phyloP scores from a whole-genome alignment of 2,329 filamentous ascomycete species.

The Colletotrichum agaves region DNA sequence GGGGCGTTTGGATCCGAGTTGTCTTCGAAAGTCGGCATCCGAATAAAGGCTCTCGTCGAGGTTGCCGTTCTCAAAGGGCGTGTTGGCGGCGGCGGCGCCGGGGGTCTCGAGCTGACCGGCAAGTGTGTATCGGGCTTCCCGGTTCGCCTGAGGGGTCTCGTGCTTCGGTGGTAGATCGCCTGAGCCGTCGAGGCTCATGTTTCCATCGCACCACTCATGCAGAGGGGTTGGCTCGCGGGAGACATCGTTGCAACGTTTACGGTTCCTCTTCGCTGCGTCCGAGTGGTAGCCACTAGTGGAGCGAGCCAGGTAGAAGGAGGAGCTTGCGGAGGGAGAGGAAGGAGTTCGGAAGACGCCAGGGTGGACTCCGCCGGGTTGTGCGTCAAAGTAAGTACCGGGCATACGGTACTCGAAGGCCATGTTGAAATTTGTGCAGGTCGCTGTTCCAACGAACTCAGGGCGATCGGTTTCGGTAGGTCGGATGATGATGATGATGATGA shows the following conservation, averaged over 20 bases:
- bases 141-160: constrained; percentile 19
- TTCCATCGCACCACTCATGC: constrained; percentile 45
- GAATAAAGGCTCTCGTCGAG: constrained; percentile 67
- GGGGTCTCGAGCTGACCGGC: constrained; percentile 66
- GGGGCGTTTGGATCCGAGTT: constrained; percentile 59
- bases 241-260: constrained; percentile 53
- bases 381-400: constrained; percentile 49
- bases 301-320: constrained; percentile 46
- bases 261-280: constrained; percentile 53
- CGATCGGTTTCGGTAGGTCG: background rate
- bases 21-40: constrained; percentile 65
- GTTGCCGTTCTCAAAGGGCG: constrained; percentile 44
- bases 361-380: constrained; percentile 49
- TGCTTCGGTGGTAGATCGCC: constrained; percentile 38
- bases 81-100: constrained; percentile 44
- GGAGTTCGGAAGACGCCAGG: constrained; percentile 61
- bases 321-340: constrained; percentile 44
- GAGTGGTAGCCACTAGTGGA: constrained; percentile 54
- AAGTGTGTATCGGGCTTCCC: constrained; percentile 56
- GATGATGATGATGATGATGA: background rate
- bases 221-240: constrained; percentile 48
- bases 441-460: background rate
- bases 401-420: constrained; percentile 49
- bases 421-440: constrained; percentile 4
- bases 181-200: constrained; percentile 44